Evolutionary conservation across 23 red algal genomes (phyloP), one percentile per base, ranked within the genome.

Genomic region (Gracilaria domingensis): DNA sequence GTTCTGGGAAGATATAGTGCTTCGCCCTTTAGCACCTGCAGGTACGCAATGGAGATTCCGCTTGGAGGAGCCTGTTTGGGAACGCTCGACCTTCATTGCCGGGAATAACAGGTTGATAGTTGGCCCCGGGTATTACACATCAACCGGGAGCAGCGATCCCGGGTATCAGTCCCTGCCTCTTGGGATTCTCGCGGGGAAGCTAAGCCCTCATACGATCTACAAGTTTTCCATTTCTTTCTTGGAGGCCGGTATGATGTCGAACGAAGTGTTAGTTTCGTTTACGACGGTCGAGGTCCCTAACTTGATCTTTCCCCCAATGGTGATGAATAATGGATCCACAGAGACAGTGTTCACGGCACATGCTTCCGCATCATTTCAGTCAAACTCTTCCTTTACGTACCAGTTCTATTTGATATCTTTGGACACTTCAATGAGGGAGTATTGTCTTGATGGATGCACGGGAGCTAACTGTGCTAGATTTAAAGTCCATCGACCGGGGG

Each of bases 1-100:
- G 56, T 91, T 91, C 74, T 91, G 87, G 87, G 87, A 91, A 28
- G 87, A 91, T 26, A 59, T 91, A n/a, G 69, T 91, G 9, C 81
- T 91, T 59, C 51, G 57, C 13, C 87, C 87, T 17, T 48, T 71
- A 16, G 69, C 76, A 8, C 61, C 73, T 1, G 7, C 75, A 28
- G 34, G 40, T 42, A 91, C 76, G 21, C 66, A 91, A 36, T 91
- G 87, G 87, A 79, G 87, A 23, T 91, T 91, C 56, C 75, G 76
- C 33, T 61, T 91, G 57, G 61, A 80, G 38, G 42, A 71, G 35
- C 87, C 87, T n/a, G 53, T 73, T 35, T 66, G 57, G 62, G 75
- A 91, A 82, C 72, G 69, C 12, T 24, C 55, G 30, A 69, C 61
- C 34, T 91, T 91, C 61, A 65, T 91, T 70, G 56, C 87, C 20